Evolutionary conservation across 1,284 basidiomycete species (phyloP).

Genomic region (Tilletia indica): DNA sequence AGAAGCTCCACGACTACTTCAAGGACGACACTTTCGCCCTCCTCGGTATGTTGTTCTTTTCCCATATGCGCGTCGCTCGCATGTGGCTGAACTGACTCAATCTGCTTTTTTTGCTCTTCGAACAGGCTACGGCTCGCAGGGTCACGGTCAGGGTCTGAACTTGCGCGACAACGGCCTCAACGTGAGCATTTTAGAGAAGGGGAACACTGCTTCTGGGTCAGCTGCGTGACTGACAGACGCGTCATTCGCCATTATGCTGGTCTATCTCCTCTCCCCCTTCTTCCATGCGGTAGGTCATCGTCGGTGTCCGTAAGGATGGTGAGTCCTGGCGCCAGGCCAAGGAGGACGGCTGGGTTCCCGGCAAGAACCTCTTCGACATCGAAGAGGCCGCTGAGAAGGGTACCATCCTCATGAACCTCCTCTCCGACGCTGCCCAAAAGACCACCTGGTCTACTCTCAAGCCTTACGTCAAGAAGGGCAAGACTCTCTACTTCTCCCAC

Average conservation of each 20-base stretch:
- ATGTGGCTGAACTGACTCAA: not conserved
- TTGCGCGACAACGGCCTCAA: slow-evolving; percentile 98
- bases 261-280: not conserved
- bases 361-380: slow-evolving; percentile 96
- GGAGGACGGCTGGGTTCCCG: slow-evolving; percentile 97
- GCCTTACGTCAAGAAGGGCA: slow-evolving; percentile 90
- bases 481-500: slow-evolving; percentile 88
- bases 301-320: slow-evolving; percentile 95
- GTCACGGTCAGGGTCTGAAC: slow-evolving; percentile 93
- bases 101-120: not conserved
- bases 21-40: slow-evolving; percentile 98
- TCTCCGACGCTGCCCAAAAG: slow-evolving; percentile 97
- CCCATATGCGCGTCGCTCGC: not conserved
- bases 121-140: slow-evolving; percentile 77
- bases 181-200: slow-evolving; percentile 60
- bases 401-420: slow-evolving; percentile 99
- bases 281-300: slow-evolving; percentile 61
- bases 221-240: not conserved
- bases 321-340: slow-evolving; percentile 94
- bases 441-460: slow-evolving; percentile 85
- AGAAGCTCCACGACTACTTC: slow-evolving; percentile 92
- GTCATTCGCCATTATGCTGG: too few relatives aligned
- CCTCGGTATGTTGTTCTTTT: slow-evolving; percentile 56
- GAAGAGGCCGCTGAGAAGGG: slow-evolving; percentile 94
- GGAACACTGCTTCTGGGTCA: not conserved